Base-by-base conservation (phyloP, 768 basidiomycete species). In the Phanerochaete sordida region DNA sequence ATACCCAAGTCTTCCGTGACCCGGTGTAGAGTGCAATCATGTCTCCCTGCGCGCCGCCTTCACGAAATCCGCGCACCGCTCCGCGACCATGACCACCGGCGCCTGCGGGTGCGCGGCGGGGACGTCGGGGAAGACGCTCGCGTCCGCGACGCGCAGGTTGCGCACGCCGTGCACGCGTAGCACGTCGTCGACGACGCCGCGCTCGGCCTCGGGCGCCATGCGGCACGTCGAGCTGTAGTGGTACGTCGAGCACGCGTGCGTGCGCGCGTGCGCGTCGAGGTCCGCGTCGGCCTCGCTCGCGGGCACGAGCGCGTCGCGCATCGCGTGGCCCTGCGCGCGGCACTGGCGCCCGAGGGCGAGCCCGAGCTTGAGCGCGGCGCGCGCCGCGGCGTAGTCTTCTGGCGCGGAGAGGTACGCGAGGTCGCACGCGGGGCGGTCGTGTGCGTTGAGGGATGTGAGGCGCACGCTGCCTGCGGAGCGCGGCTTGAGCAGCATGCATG, bases 151-250 rank as follows among this genome's bases (percentile, higher is more conserved):
- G 52, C 80, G 71, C 26, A 82, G 65, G 62, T 77, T 77, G 44
- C 58, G 48, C 12, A 76, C 69, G 21, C 79, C 80, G 64, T 81
- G 75, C 1, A 82, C 80, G 16, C 67, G 63, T 23, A 78, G 63
- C 39, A 74, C 69, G 37, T 73, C 73, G 64, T 79, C 77, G 48
- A 82, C 77, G 2, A 79, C 79, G 37, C 81, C 81, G 28, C 23
- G 21, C 11, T 62, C 61, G 2, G 26, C 23, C 51, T 53, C 58
- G 28, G 37, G 46, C 19, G 62, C 61, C 78, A 84, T 81, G 2
- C 76, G 66, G 53, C 75, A 76, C 3, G 79, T 77, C 13, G 78
- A 69, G 24, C 65, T 55, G 27, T 69, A 68, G 55, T 73, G 72
- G 51, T 53, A 66, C 49, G 46, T 55, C 33, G 65, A 62, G 3